Percentiles rank a stretch among this genome's conserved stretches.
These are phyloP conservation scores for Phaeosphaeriaceae sp. DNA, from an alignment of 2,329 filamentous ascomycete genomes.

Conservation along the genomic window DNA sequence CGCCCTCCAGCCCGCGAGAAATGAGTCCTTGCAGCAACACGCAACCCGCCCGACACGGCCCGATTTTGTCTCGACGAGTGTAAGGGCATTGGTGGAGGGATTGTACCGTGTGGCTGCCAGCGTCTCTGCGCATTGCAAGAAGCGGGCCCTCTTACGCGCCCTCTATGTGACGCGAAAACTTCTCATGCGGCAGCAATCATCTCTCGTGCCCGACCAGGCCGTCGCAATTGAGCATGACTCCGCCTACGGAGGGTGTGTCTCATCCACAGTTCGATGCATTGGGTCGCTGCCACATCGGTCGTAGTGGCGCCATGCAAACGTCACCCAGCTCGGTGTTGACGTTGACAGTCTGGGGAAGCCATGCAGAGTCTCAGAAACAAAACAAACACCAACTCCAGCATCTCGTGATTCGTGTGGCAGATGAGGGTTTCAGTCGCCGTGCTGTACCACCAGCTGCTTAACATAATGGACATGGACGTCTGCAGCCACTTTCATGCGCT, in stretches of 20 bases:
- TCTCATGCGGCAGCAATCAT: neutral
- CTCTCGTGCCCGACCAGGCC: neutral
- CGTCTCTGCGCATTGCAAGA: neutral
- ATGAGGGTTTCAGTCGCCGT: constrained; percentile 6
- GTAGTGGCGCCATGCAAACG: constrained; percentile 1
- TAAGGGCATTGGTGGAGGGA: constrained; percentile 1
- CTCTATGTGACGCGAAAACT: neutral
- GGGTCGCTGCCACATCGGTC: neutral
- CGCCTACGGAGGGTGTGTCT: neutral
- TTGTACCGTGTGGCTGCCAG: neutral
- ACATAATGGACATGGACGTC: constrained; percentile 4
- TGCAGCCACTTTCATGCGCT: constrained; percentile 4
- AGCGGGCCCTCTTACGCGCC: neutral
- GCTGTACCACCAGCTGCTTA: constrained; percentile 13
- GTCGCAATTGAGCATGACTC: neutral
- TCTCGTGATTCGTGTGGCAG: constrained; percentile 8
- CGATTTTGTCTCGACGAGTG: constrained; percentile 1
- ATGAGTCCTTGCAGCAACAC: constrained; percentile 5
- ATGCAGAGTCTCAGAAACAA: constrained; percentile 17
- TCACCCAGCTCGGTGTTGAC: constrained; percentile 8
- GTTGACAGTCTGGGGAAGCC: constrained; percentile 8
- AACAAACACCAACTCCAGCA: constrained; percentile 11
- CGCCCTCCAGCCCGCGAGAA: neutral
- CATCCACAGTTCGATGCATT: neutral
- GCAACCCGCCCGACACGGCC: neutral